Evolutionary conservation across 2,329 filamentous ascomycete species (phyloP).

Genomic region (Cordyceps cateniannulata): DNA sequence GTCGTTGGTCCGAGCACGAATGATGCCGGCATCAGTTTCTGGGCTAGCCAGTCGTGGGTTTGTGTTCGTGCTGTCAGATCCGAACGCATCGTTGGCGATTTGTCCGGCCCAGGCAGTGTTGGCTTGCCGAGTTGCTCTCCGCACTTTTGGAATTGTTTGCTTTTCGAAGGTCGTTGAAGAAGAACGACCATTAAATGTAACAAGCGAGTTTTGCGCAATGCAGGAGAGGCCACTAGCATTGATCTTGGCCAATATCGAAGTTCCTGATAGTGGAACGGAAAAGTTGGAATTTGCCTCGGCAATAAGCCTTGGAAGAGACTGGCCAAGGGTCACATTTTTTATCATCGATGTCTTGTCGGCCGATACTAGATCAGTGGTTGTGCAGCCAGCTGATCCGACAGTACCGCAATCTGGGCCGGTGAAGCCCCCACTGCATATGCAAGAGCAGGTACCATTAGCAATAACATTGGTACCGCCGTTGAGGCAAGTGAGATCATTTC

Average conservation of each 20-base stretch:
- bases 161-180: constrained; percentile 25
- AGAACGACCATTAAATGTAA: constrained; percentile 66
- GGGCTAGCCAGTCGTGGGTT: constrained; percentile 1
- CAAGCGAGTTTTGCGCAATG: constrained; percentile 75
- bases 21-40: background rate
- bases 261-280: constrained; percentile 65
- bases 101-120: background rate
- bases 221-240: constrained; percentile 72
- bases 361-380: constrained; percentile 38
- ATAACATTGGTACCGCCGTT: constrained; percentile 78
- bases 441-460: constrained; percentile 64
- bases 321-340: constrained; percentile 71
- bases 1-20: background rate
- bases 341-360: constrained; percentile 35
- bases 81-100: background rate
- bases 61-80: background rate
- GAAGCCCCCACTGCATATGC: constrained; percentile 85
- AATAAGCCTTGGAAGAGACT: constrained; percentile 70
- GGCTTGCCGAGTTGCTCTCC: constrained; percentile 4
- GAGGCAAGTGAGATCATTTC: constrained; percentile 55
- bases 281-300: constrained; percentile 59
- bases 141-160: background rate
- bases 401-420: constrained; percentile 52
- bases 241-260: constrained; percentile 67
- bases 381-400: constrained; percentile 43